Evolutionary conservation across 78 protist genomes (phyloP).

Genomic region (Acrasis kona): DNA sequence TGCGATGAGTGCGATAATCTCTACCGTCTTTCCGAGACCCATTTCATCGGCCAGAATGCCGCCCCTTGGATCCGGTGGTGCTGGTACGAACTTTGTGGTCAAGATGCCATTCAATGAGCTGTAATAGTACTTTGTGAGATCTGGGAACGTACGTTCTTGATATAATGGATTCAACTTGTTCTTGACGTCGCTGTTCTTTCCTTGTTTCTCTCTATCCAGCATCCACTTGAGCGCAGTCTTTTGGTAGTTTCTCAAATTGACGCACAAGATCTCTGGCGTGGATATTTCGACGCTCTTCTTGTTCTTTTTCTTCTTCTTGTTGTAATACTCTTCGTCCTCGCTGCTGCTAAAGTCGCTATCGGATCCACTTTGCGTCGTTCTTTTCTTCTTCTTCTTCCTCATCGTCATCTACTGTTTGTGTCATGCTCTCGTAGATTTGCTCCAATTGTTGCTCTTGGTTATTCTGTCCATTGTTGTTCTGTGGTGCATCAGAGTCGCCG

Average conservation of each 20-base stretch:
- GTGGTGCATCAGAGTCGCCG: background rate
- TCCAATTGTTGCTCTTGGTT: background rate
- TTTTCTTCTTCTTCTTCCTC: background rate
- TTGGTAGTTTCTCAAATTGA: background rate
- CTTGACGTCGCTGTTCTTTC: background rate
- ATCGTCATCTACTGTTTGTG: background rate
- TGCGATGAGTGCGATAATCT: slow-evolving; percentile 22
- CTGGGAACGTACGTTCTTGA: background rate
- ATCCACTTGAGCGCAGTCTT: background rate
- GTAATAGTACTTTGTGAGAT: background rate
- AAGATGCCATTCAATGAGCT: background rate
- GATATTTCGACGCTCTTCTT: background rate
- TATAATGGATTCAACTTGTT: background rate
- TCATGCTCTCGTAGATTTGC: background rate
- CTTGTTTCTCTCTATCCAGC: background rate
- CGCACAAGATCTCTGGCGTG: background rate
- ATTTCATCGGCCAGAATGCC: slow-evolving; percentile 68
- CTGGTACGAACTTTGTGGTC: background rate
- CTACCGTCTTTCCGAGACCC: slow-evolving; percentile 48
- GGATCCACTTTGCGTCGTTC: background rate
- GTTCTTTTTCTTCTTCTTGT: background rate
- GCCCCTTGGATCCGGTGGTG: slow-evolving; percentile 8
- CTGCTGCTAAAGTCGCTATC: background rate
- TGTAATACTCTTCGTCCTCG: background rate
- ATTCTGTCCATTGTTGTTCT: background rate